Evolutionary conservation across 331 rosid genomes (phyloP), one percentile per base, ranked within the genome.

Genomic region (Malus hybrid): DNA sequence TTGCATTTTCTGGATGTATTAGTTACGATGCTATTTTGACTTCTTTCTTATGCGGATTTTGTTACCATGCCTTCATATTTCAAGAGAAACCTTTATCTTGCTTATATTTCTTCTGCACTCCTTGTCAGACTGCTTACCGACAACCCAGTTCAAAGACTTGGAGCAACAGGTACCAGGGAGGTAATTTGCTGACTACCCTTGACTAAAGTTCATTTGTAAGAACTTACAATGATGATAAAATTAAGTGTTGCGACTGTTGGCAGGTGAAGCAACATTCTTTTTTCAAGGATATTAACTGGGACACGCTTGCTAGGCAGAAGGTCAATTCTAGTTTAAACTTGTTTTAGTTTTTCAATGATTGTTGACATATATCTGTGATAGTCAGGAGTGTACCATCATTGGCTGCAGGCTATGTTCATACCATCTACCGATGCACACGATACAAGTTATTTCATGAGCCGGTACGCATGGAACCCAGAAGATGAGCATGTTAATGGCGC

Each of bases 371-470:
- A 70, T 71, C 60, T 70, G 56, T 55, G 81, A 82, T 57, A 11
- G 67, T 63, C 16, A 54, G 72, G 68, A 11, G 22, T 7, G 65
- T 59, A 36, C 67, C 46, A 19, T 28, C 61, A 54, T 81, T 73
- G 80, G 46, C 31, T 77, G 68, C 89, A 95, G 99, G 99, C 98
- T 29, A 91, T 85, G 94, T 95, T 95, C 85, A 92, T 92, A 84
- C 99, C 99, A 46, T 75, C 96, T 13, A 86, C 93, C 9, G 99
- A 92, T 82, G 80, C 87, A 70, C 98, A 70, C 59, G 97, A 95
- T 84, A 95, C 99, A 22, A 90, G 98, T 87, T 95, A 95, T 81
- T 95, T 95, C 82, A 89, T 89, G 97, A 95, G 99, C 83, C 93
- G 99, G 29, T 95, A 90, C 88, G 86, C 88, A 83, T 95, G 99